Conservation (phyloP, 371 early-diverging fungal genomes). For the Apophysomyces ossiformis region DNA sequence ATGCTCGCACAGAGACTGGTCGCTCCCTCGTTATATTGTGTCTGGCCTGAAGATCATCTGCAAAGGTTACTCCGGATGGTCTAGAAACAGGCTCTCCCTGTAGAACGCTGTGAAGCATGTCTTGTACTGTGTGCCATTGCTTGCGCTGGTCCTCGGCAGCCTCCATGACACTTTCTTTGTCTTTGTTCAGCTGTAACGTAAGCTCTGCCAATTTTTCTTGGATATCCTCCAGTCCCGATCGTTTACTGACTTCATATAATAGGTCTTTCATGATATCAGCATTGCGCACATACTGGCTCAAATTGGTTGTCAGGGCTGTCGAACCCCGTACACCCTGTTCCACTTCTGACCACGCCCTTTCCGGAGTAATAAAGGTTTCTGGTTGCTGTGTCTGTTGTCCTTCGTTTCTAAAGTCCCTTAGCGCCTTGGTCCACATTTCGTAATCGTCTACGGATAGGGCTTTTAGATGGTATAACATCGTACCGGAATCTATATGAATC, state of each 20-base stretch:
- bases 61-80: background rate
- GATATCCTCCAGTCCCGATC: slow-evolving; percentile 15
- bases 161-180: slow-evolving; percentile 9
- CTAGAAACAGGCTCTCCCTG: background rate
- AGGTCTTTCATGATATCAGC: slow-evolving; percentile 19
- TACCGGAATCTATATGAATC: slow-evolving; percentile 87
- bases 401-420: slow-evolving; percentile 28
- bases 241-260: slow-evolving; percentile 16
- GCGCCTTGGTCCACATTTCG: slow-evolving; percentile 64
- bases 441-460: slow-evolving; percentile 70
- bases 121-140: slow-evolving; percentile 18
- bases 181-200: slow-evolving; percentile 12
- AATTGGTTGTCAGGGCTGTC: slow-evolving; percentile 10
- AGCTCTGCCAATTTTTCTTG: slow-evolving; percentile 3
- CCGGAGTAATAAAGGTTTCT: background rate
- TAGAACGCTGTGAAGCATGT: slow-evolving; percentile 1
- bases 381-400: slow-evolving; percentile 9
- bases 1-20: slow-evolving; percentile 15
- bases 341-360: slow-evolving; percentile 4
- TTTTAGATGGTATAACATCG: slow-evolving; percentile 78
- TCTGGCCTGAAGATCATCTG: background rate
- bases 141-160: slow-evolving; percentile 18
- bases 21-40: background rate
- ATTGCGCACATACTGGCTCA: slow-evolving; percentile 14
- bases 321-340: slow-evolving; percentile 16